phyloP scores from a whole-genome alignment of 1,139 yeast species.

The Kodamaea anthophila region DNA sequence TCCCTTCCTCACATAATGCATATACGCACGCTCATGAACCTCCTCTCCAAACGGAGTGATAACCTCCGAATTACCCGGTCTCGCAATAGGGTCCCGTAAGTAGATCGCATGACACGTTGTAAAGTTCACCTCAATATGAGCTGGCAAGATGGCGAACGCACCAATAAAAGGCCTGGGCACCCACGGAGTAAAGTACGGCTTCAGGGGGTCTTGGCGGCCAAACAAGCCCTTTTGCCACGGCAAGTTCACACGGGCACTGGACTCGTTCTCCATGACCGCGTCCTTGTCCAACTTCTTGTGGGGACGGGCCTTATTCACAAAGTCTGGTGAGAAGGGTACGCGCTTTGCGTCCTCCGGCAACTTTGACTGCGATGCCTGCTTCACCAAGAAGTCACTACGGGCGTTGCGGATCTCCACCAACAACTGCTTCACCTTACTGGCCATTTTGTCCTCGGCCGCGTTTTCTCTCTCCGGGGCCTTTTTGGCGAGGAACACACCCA shows the following conservation, averaged over 20 bases:
- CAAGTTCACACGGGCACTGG: slow-evolving; percentile 42
- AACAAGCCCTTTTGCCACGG: slow-evolving; percentile 76
- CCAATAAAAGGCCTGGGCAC: slow-evolving; percentile 89
- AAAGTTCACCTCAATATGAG: slow-evolving; percentile 85
- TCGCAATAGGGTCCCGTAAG: slow-evolving; percentile 91
- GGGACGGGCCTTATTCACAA: slow-evolving; percentile 48
- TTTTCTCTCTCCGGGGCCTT: slow-evolving; percentile 33
- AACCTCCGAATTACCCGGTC: slow-evolving; percentile 96
- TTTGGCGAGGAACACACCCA: slow-evolving; percentile 20
- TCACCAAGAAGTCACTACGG: slow-evolving; percentile 46
- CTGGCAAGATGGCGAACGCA: slow-evolving; percentile 87
- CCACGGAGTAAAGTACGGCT: slow-evolving; percentile 95
- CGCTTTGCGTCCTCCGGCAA: slow-evolving; percentile 23
- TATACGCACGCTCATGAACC: slow-evolving; percentile 89
- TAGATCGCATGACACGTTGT: slow-evolving; percentile 92
- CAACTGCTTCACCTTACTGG: slow-evolving; percentile 47
- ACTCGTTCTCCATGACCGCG: slow-evolving; percentile 50
- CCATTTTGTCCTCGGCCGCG: slow-evolving; percentile 33
- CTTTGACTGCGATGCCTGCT: slow-evolving; percentile 21
- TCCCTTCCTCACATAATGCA: slow-evolving; percentile 85
- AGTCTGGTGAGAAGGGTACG: slow-evolving; percentile 47
- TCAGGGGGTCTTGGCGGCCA: slow-evolving; percentile 72
- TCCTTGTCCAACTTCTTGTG: slow-evolving; percentile 48
- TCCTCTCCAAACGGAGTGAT: slow-evolving; percentile 82
- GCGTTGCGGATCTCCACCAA: slow-evolving; percentile 49